These are phyloP conservation scores for Calonectria hawksworthii DNA, from an alignment of 2,329 filamentous ascomycete species.

Conservation along the genomic window DNA sequence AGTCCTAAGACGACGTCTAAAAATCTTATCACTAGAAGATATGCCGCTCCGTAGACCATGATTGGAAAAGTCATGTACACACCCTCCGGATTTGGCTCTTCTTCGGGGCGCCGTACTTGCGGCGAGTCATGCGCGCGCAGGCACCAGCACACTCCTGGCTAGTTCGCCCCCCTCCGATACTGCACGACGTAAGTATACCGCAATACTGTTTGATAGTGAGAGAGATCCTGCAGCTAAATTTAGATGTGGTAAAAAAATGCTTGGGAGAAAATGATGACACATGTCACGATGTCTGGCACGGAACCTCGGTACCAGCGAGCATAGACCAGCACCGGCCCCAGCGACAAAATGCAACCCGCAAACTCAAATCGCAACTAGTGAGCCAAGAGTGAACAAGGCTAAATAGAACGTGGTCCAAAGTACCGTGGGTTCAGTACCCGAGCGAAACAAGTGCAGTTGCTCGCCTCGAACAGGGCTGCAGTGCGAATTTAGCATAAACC, in stretches of 20 bases:
- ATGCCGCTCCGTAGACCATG: not conserved
- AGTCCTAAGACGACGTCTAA: not conserved
- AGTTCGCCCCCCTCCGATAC: not conserved
- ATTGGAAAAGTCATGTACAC: slow-evolving; percentile 18
- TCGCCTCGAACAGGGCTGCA: not conserved
- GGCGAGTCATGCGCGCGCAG: too few relatives aligned
- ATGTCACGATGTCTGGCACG: not conserved
- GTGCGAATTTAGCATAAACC: not conserved
- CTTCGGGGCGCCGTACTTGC: not conserved
- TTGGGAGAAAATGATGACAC: not conserved
- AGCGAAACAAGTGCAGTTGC: not conserved
- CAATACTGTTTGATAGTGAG: too few relatives aligned
- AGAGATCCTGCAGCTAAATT: not conserved
- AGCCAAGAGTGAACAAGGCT: not conserved
- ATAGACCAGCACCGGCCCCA: not conserved
- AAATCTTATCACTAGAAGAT: not conserved
- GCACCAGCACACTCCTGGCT: not conserved
- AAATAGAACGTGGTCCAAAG: not conserved
- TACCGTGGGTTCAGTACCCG: not conserved
- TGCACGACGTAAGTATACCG: not conserved
- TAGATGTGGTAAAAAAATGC: too few relatives aligned
- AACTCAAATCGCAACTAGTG: not conserved
- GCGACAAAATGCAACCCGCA: too few relatives aligned
- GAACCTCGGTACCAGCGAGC: not conserved
- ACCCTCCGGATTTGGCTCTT: slow-evolving; percentile 24